Evolutionary conservation across 345 rosid genomes (phyloP), one percentile per base, ranked within the genome.

Genomic region (Euphorbia peplus): DNA sequence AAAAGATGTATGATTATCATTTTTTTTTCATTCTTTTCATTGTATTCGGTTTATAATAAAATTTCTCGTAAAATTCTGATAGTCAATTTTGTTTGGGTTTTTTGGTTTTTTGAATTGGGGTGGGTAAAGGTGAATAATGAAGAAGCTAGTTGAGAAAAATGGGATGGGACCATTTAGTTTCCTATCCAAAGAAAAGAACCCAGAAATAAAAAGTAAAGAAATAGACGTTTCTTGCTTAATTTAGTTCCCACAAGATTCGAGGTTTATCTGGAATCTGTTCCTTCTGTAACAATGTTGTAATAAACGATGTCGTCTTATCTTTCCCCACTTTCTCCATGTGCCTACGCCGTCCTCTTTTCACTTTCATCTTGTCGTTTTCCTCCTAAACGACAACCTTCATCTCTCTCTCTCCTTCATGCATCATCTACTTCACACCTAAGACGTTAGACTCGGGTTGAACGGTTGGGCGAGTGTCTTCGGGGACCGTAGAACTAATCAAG

Each of bases 331-430:
- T 59, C 13, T 14, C 44, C 37, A 5, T 26, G 50, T 37, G 65
- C 46, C 14, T 26, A 39, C 12, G 41, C 18, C 7, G 11, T 60
- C 13, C n/a, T 46, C 2, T 22, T 35, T 63, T 21, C 6, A 76
- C 70, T 6, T 7, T 11, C 74, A 60, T 46, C 3, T 39, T 65
- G 84, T 83, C 83, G 68, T 78, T 79, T 71, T 66, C 16, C 68
- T 18, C 11, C 11, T 54, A 70, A 46, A 41, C 65, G 26, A 19
- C 35, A 32, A 28, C 19, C 19, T 48, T 19, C 37, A 35, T 70
- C 19, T 8, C 37, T 54, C 50, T 4, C 32, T 48, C 44, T 16
- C 26, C 52, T 12, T 11, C 1, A 28, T 19, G 18, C n/a, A 25
- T n/a, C 42, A 18, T 32, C 47, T 24, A 32, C 50, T 68, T 67